Base-by-base conservation (phyloP, 2,329 filamentous ascomycete species). In the Arthrobotrys entomopaga region DNA sequence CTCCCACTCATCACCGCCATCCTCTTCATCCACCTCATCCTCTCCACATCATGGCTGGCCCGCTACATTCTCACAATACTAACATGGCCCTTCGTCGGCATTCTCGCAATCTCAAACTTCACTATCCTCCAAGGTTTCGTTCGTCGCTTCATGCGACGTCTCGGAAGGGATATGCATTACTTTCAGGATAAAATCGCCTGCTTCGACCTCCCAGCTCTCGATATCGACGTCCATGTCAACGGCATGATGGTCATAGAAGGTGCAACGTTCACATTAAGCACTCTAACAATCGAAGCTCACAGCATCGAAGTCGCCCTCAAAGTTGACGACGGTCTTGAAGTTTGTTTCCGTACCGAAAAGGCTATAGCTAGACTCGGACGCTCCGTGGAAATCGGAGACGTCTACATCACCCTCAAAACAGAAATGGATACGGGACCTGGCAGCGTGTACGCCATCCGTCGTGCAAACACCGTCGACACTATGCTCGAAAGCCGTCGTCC, bases 281-380 rank as follows among this genome's bases (percentile, higher is more conserved):
- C 80, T 4, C 77, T 87, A 65, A 86, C 82, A 2, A 80, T 85
- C 24, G 82, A 83, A 3, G 84, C 84, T 1, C 84, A 86, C 79
- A 84, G 85, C 1, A 80, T 86, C 24, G 85, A 87, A 76, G 83
- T 86, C 3, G 85, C 84, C 34, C 82, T 86, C 77, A 86, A 85
- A 76, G 78, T 86, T 3, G 82, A 83, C 5, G 82, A 85, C 49
- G 85, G 86, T 54, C 84, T 86, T 67, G 85, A 87, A 77, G 78
- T 87, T 13, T 84, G 84, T 0, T 83, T 86, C 52, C 83, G 84
- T 69, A 82, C 81, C 1, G 85, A 86, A 56, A 82, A 84, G 66
- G 84, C 86, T 1, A 81, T 79, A 3, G 82, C 86, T 19, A 80
- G 80, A 1, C 79, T 87, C 0, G 85, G 86, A 75, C 80, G 85